Evolutionary conservation across 805 yeast species (phyloP).

Genomic region (Lipomyces sp.): DNA sequence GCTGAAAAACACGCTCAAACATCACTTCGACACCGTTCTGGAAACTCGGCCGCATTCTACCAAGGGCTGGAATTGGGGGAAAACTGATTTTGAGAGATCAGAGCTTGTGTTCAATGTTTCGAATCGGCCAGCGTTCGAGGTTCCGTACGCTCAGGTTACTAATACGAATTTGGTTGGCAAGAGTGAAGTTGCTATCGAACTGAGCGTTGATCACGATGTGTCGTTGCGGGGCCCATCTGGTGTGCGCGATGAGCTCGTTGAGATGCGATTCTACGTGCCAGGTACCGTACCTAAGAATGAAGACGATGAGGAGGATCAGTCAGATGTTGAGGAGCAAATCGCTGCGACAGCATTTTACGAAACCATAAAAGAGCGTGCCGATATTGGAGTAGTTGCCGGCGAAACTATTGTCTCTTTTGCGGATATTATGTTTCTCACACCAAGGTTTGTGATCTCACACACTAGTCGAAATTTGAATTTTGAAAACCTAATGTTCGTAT

Average conservation of each 20-base stretch:
- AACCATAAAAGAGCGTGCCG: constrained; percentile 88
- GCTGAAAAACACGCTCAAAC: constrained; percentile 80
- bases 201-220: constrained; percentile 57
- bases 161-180: constrained; percentile 91
- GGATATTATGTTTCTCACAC: constrained; percentile 90
- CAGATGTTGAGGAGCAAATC: constrained; percentile 55
- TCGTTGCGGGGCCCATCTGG: constrained; percentile 66
- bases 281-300: constrained; percentile 66
- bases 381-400: constrained; percentile 91
- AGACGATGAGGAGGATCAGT: constrained; percentile 44
- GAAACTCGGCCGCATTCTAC: constrained; percentile 89
- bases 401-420: constrained; percentile 92
- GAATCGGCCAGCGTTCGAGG: constrained; percentile 87
- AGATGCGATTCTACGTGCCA: constrained; percentile 90
- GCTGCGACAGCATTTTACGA: constrained; percentile 90
- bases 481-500: not conserved
- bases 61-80: constrained; percentile 99
- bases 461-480: too few species aligned
- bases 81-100: constrained; percentile 86
- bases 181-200: constrained; percentile 90
- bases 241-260: constrained; percentile 80
- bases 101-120: constrained; percentile 85
- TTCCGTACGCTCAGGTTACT: constrained; percentile 78
- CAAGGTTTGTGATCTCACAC: constrained; percentile 45
- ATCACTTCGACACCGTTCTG: constrained; percentile 71